phyloP scores from a whole-genome alignment of 2,329 filamentous ascomycete genomes.

The Talaromyces marneffei region DNA sequence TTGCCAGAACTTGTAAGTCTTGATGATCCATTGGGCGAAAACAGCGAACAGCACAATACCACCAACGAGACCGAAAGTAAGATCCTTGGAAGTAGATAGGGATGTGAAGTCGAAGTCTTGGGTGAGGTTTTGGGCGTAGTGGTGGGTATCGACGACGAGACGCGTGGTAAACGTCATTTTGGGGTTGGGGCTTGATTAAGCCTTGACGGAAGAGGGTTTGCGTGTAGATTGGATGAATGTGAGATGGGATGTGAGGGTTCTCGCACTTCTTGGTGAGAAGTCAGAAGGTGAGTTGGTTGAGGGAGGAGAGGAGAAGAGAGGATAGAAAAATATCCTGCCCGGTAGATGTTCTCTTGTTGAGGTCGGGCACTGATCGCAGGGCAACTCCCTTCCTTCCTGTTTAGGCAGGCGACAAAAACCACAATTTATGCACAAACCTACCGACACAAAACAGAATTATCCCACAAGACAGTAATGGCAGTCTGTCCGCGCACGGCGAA shows the following conservation, averaged over 20 bases:
- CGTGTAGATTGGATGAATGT: neutral
- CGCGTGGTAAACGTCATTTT: neutral
- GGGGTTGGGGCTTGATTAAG: too few species aligned
- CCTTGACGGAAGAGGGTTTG: neutral
- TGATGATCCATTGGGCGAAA: neutral
- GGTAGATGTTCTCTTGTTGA: neutral
- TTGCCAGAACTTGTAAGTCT: neutral
- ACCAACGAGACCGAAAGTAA: neutral
- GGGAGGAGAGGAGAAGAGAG: neutral
- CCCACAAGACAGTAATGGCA: too few species aligned
- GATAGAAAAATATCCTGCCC: neutral
- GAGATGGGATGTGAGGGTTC: neutral
- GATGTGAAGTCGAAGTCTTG: neutral
- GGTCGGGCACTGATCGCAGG: too few species aligned
- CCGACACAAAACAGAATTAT: neutral
- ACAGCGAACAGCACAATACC: neutral
- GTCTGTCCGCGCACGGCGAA: neutral
- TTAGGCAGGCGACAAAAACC: neutral
- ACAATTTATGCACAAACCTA: neutral
- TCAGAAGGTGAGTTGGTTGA: neutral
- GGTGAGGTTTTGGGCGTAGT: neutral
- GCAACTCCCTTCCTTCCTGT: neutral
- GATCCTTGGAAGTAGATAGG: neutral
- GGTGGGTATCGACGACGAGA: neutral
- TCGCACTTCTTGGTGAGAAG: neutral